Conservation (phyloP, 2,329 filamentous ascomycete species). For the Fusarium sublunatum region DNA sequence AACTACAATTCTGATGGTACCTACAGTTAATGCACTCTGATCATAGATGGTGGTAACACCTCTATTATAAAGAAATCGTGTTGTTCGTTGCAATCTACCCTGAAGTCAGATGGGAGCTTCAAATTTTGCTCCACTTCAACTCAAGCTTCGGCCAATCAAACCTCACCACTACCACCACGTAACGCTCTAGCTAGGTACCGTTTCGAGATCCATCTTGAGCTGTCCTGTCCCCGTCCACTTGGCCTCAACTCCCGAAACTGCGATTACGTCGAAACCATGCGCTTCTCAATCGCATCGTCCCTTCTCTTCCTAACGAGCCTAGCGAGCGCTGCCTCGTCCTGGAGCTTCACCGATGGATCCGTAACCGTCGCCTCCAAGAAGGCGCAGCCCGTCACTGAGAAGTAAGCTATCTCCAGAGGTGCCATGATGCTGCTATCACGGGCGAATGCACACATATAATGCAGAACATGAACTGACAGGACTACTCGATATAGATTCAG, state of each 20-base stretch:
- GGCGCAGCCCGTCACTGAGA: conserved; percentile 71
- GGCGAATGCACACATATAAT: neutral
- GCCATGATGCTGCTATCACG: conserved; percentile 32
- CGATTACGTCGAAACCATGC: conserved; percentile 49
- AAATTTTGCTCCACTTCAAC: conserved; percentile 12
- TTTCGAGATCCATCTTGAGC: conserved; percentile 46
- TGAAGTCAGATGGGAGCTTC: conserved; percentile 21
- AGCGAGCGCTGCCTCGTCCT: conserved; percentile 67
- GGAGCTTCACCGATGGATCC: conserved; percentile 79
- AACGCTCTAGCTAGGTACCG: conserved; percentile 37
- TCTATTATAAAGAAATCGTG: too few relatives aligned
- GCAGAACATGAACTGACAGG: conserved; percentile 38
- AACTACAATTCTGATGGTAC: too few relatives aligned
- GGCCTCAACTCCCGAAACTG: conserved; percentile 38
- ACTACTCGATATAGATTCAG: conserved; percentile 62
- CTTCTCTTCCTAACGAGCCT: conserved; percentile 62
- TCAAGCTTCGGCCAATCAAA: conserved; percentile 44
- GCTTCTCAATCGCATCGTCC: conserved; percentile 53
- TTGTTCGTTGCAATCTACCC: conserved; percentile 12
- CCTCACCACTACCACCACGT: conserved; percentile 46
- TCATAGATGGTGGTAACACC: too few relatives aligned
- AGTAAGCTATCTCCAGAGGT: conserved; percentile 60
- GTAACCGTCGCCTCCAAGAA: conserved; percentile 75
- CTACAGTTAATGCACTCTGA: too few relatives aligned
- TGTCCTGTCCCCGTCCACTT: conserved; percentile 45